Evolutionary conservation across 306 rosid genomes (phyloP), one percentile per base, ranked within the genome.

Genomic region (Lathyrus sativus): DNA sequence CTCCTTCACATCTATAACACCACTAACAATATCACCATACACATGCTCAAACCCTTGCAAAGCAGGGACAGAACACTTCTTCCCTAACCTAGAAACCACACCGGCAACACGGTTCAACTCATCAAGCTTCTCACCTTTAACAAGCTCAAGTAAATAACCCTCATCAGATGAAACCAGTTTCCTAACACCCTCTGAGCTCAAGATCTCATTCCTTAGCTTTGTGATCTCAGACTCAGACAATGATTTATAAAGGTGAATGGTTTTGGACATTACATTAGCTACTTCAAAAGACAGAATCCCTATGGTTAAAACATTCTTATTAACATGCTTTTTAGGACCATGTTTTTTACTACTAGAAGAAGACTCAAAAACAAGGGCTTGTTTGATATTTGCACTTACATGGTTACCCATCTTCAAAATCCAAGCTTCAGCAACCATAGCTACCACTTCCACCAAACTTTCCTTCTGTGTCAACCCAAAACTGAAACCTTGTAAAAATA

Each of bases 1-100:
- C 54, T 90, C 97, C 80, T 72, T 86, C 66, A 90, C 96, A 49
- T 85, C 87, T 44, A 93, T 93, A 14, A 82, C 92, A 65, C 96
- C 90, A 74, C 63, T 62, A 50, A 88, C 80, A 54, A 93, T 83
- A 61, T 93, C 99, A 49, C 85, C 82, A 39, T 86, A 90, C 12
- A 93, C 99, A 76, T 93, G 99, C 80, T 90, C 92, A 72, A 93
- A 93, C n/a, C 99, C 99, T 67, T 82, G 99, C 73, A 93, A 60
- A 3, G 97, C 90, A 53, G 95, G 92, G 68, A 87, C 85, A 46
- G 88, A 77, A 17, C 99, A 93, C 69, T 84, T 85, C 82, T 88
- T 93, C 26, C 99, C 99, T 22, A 93, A 83, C 82, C 99, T 79
- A 10, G 95, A 81, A 67, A 93, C 96, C 70, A 90, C 97, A 5